Base-by-base conservation (phyloP, 345 rosid species). In the Citrus trifoliata region DNA sequence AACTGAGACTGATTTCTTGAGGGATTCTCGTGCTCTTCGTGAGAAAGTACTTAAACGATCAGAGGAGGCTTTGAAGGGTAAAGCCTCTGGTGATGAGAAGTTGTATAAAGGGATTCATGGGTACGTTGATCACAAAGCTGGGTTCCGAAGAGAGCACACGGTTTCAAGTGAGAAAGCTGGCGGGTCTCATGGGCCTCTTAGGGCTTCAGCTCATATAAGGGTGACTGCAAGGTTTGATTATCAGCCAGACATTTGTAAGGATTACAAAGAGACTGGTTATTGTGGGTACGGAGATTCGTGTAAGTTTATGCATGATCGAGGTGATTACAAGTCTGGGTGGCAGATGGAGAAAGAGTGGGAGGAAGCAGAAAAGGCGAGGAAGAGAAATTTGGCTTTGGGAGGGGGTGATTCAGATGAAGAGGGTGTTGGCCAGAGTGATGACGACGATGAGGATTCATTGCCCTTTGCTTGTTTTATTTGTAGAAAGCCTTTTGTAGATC, bases 261-360 rank as follows among this genome's bases (percentile, higher is more conserved):
- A 95, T 74, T 95, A 95, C 86, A 95, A 95, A 81, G 97, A 95
- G 78, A 93, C 98, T 7, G 98, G 97, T 69, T 91, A 93, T 60
- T 93, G 98, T 86, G 97, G 98, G 7, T 93, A 93, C 77, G 98
- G 97, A 76, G 97, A 95, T 78, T 82, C 98, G 0, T 95, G 97
- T 73, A 90, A 95, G 83, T 95, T 93, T 76, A 88, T 95, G 93
- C 98, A 93, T 71, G 98, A 95, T 82, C 85, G 97, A 73, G 97
- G 98, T 24, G 97, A 95, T 87, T 93, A 93, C 81, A 93, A 95
- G 80, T 80, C 98, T 4, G 98, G 98, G 59, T 95, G 97, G 98
- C 98, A 91, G 72, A 65, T 95, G 75, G 97, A 95, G 86, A 95
- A 89, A 74, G 95, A 93, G 60, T 95, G 97, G 97, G 98, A 95